Evolutionary conservation across 2,329 filamentous ascomycete species (phyloP), one percentile per base, ranked within the genome.

Genomic region (Metarhizium robertsii): DNA sequence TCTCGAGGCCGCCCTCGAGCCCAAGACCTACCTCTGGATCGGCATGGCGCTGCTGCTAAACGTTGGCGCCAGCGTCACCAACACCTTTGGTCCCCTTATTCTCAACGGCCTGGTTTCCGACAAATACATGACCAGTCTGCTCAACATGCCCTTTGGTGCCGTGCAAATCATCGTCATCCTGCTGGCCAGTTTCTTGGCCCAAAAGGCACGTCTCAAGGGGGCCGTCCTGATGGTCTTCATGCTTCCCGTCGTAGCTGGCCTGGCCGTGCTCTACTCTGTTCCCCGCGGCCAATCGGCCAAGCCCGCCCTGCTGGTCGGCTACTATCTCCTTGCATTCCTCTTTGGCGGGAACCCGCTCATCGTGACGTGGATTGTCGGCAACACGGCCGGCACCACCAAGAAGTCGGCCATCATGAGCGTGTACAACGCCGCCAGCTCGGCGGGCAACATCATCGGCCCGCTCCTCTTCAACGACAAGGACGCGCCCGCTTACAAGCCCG

Each of bases 371-470:
- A 83, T 87, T 56, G 77, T 87, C 6, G 82, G 79, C 7, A 88
- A 88, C 65, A 87, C 83, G 0, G 85, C 76, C 0, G 86, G 85
- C 6, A 80, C 78, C 16, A 87, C 84, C 2, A 87, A 88, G 68
- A 85, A 85, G 63, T 83, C 82, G 0, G 74, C 80, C 51, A 76
- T 83, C 43, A 83, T 86, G 76, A 80, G 79, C 0, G 69, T 86
- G 0, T 87, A 81, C 72, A 84, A 85, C 61, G 83, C 80, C 1
- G 84, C 80, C 0, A 76, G 77, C 2, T 79, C 82, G 0, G 75
- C 79, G 0, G 85, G 85, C 3, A 87, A 87, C 64, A 86, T 88
- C 55, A 75, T 88, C 62, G 85, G 84, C 0, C 85, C 84, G 0
- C 66, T 87, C 0, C 72, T 87, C 0, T 87, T 87, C 69, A 76